phyloP scores from a whole-genome alignment of 78 protist species.

The Guillardia theta region DNA sequence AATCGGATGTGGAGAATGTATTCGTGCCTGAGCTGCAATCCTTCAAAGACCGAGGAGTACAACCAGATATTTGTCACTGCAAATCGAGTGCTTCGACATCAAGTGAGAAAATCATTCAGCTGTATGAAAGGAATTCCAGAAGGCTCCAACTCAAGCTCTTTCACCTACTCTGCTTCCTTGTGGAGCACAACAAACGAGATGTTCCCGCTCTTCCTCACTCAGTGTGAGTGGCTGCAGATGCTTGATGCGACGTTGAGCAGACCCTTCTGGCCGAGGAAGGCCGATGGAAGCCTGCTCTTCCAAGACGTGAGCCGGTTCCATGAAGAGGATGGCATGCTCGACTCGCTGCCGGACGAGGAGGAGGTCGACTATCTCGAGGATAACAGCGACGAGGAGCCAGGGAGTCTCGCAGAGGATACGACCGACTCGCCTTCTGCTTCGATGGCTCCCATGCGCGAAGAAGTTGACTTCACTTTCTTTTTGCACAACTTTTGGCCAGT shows the following conservation, averaged over 20 bases:
- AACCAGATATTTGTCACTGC: constrained; percentile 36
- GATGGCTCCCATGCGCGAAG: too few species aligned
- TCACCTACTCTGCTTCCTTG: background rate
- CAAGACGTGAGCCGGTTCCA: too few species aligned
- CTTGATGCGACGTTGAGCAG: constrained; percentile 24
- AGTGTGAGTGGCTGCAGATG: constrained; percentile 11
- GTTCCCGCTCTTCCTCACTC: constrained; percentile 40
- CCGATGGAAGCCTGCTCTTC: background rate
- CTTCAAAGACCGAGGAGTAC: background rate
- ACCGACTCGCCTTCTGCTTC: background rate
- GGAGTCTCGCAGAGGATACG: background rate
- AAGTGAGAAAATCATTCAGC: background rate
- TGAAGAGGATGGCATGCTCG: background rate
- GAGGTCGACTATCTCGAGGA: background rate
- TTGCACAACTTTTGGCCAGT: too few species aligned
- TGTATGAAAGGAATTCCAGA: background rate
- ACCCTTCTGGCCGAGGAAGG: constrained; percentile 30
- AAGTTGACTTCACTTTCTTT: too few species aligned
- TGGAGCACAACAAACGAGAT: background rate
- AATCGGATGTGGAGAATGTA: background rate
- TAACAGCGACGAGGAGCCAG: background rate
- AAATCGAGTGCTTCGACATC: background rate
- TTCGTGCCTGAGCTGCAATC: background rate
- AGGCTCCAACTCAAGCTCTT: background rate
- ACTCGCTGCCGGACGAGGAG: background rate